These are phyloP conservation scores for Borovskyia barvae DNA, from an alignment of 208 protist genomes.

Conservation along the genomic window DNA sequence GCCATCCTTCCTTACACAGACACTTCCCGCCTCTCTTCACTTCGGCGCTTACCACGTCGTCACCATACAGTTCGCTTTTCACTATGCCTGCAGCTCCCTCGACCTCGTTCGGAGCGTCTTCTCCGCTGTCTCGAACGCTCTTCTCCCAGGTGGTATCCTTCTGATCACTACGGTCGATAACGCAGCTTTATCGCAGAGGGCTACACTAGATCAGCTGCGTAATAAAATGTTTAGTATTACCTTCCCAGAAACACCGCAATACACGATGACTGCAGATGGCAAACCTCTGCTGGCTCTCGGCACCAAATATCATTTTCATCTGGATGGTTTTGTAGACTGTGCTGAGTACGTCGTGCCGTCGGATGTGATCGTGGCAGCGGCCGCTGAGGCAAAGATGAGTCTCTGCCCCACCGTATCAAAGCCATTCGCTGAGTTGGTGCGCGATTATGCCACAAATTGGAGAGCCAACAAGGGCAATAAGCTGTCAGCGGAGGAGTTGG, in stretches of 20 bases:
- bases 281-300: slow-evolving; percentile 33
- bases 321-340: slow-evolving; percentile 90
- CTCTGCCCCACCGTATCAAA: slow-evolving; percentile 21
- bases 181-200: slow-evolving; percentile 38
- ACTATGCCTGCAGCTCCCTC: slow-evolving; percentile 75
- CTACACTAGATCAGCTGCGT: slow-evolving; percentile 19
- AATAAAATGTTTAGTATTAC: slow-evolving; percentile 38
- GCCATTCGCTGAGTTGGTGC: slow-evolving; percentile 39
- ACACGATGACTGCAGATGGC: slow-evolving; percentile 1
- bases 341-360: slow-evolving; percentile 77
- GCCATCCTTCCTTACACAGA: slow-evolving; percentile 43
- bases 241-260: slow-evolving; percentile 12
- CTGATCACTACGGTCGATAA: slow-evolving; percentile 78
- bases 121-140: slow-evolving; percentile 29
- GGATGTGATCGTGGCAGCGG: slow-evolving; percentile 27
- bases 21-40: slow-evolving; percentile 27
- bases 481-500: slow-evolving; percentile 44
- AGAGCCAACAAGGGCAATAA: slow-evolving; percentile 59
- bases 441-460: slow-evolving; percentile 34
- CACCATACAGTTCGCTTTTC: slow-evolving; percentile 85
- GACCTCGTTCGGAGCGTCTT: slow-evolving; percentile 53
- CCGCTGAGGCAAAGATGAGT: slow-evolving; percentile 13
- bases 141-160: slow-evolving; percentile 59
- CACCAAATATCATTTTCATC: slow-evolving; percentile 69
- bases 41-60: slow-evolving; percentile 68